Base-by-base conservation (phyloP, 441 rosid species). In the Croton setiger region DNA sequence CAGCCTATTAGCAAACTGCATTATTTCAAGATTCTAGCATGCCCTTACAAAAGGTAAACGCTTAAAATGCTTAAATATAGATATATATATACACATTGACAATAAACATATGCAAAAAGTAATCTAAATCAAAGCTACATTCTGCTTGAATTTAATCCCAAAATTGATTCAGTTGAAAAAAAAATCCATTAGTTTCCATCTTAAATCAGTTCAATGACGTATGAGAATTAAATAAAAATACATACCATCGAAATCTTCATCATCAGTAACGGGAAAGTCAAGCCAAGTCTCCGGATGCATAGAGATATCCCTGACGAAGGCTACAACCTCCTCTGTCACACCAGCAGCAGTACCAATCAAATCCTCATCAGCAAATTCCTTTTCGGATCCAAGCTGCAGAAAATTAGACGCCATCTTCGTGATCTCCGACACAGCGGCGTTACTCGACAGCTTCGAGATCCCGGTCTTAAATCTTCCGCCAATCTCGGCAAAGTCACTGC, bases 271-370 rank as follows among this genome's bases (percentile, higher is more conserved):
- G 0, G 96, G 98, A 39, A 94, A 94, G 74, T 90, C 92, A 4
- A 92, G 82, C 99, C 99, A 95, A 58, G 98, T 90, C 80, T 86
- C 88, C 1, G 97, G 96, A 87, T 95, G 97, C 86, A 83, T 63
- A 18, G 96, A 81, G 37, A 88, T 75, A 74, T 90, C 92, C 74
- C 83, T 87, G 0, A 88, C 96, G 47, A 92, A 95, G 8, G 79
- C 79, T 43, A 92, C 79, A 11, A 88, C 91, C 70, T 92, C 99
- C 73, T 88, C 93, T 0, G 89, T 88, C 60, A 95, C 89, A 67
- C 99, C 99, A 10, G 88, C 80, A 14, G 73, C 91, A 67, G 70
- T 75, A 20, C 83, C 83, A 63, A 79, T 74, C 62, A 71, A 79
- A 47, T 67, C 77, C 56, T 62, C 60, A 23, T 79, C 84, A 23